Base-by-base conservation (phyloP, 2,329 filamentous ascomycete genomes). In the Xylaria sp. region DNA sequence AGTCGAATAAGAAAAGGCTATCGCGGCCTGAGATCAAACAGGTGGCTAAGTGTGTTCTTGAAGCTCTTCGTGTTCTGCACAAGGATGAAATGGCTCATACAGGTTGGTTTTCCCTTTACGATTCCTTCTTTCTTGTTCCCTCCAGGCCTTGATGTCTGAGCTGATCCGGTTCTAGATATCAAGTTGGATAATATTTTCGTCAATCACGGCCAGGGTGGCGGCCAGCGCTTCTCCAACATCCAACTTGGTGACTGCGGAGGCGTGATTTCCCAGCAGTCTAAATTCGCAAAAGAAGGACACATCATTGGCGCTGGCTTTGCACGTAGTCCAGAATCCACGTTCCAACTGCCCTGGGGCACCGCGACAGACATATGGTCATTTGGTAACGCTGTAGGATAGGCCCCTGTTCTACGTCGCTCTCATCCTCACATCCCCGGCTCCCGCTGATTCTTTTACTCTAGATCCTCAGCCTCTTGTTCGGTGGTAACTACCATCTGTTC, bases 1-100 rank as follows among this genome's bases (percentile, higher is more conserved):
- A 54, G 7, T 77, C 75, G 1, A 71, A 71, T 62, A 68, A 65
- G 24, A 73, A 74, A 64, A n/a, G n/a, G n/a, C n/a, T n/a, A n/a
- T n/a, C n/a, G n/a, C n/a, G n/a, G n/a, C n/a, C n/a, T n/a, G 74
- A 77, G 61, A 76, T 77, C 62, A 76, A 76, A 60, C 66, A 74
- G 21, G 73, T 78, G 1, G 69, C 73, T 1, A 67, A 47, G 42
- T 50, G 68, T 48, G 58, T 76, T 3, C 69, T 77, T 6, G 64
- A 74, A 63, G 74, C 66, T 36, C 72, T 76, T 5, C 50, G 39
- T 5, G 51, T 71, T n/a, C 65, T 77, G 11, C 76, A 77, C n/a
- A 64, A 68, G 42, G 73, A 76, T 19, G 71, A 74, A 7, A 47
- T 73, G 30, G 73, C 75, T 32, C 73, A 76, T 54, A 75, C 76